Evolutionary conservation across 441 rosid genomes (phyloP).

Genomic region (Eutrema salsugineum): DNA sequence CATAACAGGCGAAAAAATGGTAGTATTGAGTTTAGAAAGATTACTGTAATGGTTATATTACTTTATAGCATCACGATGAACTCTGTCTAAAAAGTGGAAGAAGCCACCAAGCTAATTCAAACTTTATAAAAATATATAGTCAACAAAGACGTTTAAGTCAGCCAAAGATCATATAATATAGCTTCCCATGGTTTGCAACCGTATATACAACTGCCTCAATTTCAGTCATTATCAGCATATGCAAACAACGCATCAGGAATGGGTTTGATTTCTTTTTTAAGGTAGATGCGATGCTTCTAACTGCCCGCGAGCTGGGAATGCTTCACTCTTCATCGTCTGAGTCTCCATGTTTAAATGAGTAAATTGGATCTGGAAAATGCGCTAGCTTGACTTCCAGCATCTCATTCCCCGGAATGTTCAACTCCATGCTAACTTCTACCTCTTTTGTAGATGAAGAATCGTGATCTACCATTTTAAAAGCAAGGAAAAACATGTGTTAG

Average conservation of each 20-base stretch:
- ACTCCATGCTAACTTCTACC: conserved; percentile 7
- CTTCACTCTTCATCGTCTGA: conserved; percentile 22
- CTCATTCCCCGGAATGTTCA: conserved; percentile 13
- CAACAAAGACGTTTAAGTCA: neutral
- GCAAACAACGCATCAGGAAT: neutral
- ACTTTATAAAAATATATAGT: neutral
- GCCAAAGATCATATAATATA: conserved; percentile 16
- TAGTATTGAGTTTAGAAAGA: neutral
- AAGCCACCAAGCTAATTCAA: neutral
- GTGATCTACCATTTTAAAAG: neutral
- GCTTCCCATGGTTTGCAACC: neutral
- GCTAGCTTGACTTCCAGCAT: conserved; percentile 34
- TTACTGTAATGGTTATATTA: neutral
- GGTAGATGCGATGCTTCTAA: too few relatives aligned
- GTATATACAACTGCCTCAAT: conserved; percentile 15
- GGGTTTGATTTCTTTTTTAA: neutral
- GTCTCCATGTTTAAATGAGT: conserved; percentile 6
- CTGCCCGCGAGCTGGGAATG: neutral
- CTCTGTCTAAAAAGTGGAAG: neutral
- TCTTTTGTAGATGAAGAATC: conserved; percentile 3
- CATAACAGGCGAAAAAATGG: neutral
- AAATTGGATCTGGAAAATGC: conserved; percentile 14
- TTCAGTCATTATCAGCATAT: neutral
- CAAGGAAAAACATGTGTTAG: neutral
- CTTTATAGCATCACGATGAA: neutral